These are phyloP conservation scores for Groenewaldozyma sp. DNA, from an alignment of 1,139 yeast species.

Conservation along the genomic window DNA sequence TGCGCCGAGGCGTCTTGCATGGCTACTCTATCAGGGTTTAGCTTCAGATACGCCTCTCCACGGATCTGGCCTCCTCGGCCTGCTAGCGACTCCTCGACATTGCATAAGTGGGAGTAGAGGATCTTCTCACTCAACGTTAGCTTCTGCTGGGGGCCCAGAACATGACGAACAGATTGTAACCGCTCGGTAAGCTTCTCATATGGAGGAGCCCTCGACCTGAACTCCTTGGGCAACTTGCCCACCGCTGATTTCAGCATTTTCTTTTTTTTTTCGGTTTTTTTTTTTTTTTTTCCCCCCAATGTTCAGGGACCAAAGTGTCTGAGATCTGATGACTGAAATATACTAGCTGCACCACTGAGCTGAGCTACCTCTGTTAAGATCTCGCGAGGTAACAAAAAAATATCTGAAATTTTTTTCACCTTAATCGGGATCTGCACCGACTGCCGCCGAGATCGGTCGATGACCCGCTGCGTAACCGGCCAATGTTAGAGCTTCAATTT, in stretches of 20 bases:
- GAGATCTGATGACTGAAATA: too few species aligned
- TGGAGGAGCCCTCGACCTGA: constrained; percentile 68
- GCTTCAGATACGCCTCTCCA: constrained; percentile 77
- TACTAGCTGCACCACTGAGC: too few species aligned
- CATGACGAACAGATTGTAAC: constrained; percentile 50
- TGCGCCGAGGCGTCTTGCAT: constrained; percentile 99
- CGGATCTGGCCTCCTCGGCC: constrained; percentile 44
- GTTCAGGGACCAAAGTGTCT: too few species aligned
- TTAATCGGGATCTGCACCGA: too few species aligned
- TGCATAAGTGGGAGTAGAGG: constrained; percentile 77
- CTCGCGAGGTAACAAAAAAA: too few species aligned
- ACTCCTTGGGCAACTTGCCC: constrained; percentile 5
- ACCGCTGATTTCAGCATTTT: neutral
- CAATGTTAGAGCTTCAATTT: too few species aligned
- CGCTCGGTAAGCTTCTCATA: constrained; percentile 64
- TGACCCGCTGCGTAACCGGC: too few species aligned
- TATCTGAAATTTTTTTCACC: too few species aligned
- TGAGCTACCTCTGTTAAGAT: too few species aligned
- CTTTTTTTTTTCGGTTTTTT: too few species aligned
- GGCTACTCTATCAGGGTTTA: constrained; percentile 96
- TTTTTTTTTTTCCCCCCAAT: too few species aligned
- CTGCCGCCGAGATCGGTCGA: too few species aligned
- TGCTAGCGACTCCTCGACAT: constrained; percentile 71
- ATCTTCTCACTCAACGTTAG: constrained; percentile 91
- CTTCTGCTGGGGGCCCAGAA: constrained; percentile 62